Percentiles rank a stretch among this genome's conserved stretches.
phyloP scores from a whole-genome alignment of 805 yeast species.

The Grigorovia yakushimaensis region DNA sequence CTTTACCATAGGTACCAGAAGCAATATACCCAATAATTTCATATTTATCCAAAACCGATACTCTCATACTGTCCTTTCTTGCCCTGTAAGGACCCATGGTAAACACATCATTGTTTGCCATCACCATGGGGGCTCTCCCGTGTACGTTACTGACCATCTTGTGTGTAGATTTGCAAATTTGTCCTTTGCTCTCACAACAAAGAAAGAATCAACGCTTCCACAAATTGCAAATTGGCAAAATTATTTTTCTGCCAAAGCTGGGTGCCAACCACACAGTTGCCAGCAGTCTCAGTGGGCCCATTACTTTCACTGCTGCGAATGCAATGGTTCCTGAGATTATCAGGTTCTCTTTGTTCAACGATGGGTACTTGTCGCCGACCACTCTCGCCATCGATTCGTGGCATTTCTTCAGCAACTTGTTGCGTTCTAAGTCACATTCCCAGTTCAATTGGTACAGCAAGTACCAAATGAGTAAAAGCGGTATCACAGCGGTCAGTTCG shows the following conservation, averaged over 20 bases:
- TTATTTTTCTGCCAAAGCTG: conserved; percentile 18
- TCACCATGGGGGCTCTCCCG: conserved; percentile 36
- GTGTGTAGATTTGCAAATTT: too few species aligned
- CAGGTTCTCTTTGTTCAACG: conserved; percentile 39
- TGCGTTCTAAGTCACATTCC: conserved; percentile 9
- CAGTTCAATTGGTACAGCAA: conserved; percentile 43
- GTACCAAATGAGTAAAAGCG: conserved; percentile 62
- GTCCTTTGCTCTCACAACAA: too few species aligned
- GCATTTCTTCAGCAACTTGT: conserved; percentile 44
- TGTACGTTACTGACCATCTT: conserved; percentile 11
- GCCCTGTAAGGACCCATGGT: conserved; percentile 50
- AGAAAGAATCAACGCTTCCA: background rate
- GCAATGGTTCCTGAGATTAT: conserved; percentile 69
- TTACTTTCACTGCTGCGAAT: conserved; percentile 53
- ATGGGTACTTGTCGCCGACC: conserved; percentile 30
- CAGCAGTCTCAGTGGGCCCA: conserved; percentile 27
- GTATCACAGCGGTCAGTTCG: conserved; percentile 66
- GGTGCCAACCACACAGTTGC: conserved; percentile 30
- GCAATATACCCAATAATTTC: conserved; percentile 92
- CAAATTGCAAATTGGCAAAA: conserved; percentile 14
- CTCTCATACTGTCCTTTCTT: conserved; percentile 55
- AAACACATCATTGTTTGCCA: conserved; percentile 46
- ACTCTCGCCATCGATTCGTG: conserved; percentile 46
- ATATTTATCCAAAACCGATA: conserved; percentile 73
- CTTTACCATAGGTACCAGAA: conserved; percentile 97